These are phyloP conservation scores for Phytophthora europaea DNA, from an alignment of 352 stramenopile genomes.

Conservation along the genomic window DNA sequence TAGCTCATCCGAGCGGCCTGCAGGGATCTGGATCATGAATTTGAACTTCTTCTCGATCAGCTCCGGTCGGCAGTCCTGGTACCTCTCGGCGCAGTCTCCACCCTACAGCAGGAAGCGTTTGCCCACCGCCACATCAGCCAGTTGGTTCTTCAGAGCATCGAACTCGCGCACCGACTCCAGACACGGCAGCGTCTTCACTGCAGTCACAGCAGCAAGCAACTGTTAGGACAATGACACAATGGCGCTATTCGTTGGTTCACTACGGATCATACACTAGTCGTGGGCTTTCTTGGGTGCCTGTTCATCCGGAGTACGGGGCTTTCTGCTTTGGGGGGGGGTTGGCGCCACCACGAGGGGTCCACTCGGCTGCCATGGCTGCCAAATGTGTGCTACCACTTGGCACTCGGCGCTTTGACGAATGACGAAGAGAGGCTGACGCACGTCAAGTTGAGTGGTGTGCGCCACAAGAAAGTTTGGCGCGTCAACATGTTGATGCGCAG, in stretches of 20 bases:
- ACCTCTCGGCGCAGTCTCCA: conserved; percentile 98
- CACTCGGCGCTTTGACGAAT: conserved; percentile 23
- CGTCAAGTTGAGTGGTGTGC: conserved; percentile 12
- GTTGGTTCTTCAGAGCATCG: conserved; percentile 88
- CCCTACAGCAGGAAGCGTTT: conserved; percentile 99
- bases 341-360: conserved; percentile 82
- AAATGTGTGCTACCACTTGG: conserved; percentile 4
- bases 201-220: no score
- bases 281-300: conserved; percentile 80
- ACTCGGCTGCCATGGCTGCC: conserved; percentile 34
- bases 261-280: conserved; percentile 63
- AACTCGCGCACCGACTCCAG: conserved; percentile 98
- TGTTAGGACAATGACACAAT: conserved; percentile 25
- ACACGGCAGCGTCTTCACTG: conserved; percentile 85
- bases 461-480: conserved; percentile 33
- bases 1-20: no score
- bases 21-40: conserved; percentile 99
- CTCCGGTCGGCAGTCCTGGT: conserved; percentile 92
- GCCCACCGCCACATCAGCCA: conserved; percentile 95
- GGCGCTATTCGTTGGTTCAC: neutral
- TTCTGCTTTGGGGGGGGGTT: conserved; percentile 88
- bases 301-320: conserved; percentile 73
- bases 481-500: conserved; percentile 32
- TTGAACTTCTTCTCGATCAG: conserved; percentile 94
- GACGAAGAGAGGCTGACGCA: conserved; percentile 31